Evolutionary conservation across 306 rosid species (phyloP), one percentile per base, ranked within the genome.

Genomic region (Lotus japonicus): DNA sequence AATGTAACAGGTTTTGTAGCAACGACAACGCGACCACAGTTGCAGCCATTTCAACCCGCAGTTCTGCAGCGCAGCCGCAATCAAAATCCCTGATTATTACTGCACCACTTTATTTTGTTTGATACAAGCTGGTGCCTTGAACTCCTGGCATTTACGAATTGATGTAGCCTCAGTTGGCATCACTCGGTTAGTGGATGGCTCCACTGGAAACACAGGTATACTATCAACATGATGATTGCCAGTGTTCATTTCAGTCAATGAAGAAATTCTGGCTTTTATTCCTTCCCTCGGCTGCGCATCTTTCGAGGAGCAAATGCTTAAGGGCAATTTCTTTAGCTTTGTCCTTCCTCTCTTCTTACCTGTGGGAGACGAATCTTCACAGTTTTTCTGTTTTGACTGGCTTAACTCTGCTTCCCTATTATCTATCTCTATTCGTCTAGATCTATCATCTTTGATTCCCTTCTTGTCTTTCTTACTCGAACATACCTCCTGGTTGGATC

Each of bases 321-420:
- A 92, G n/a, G 96, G 89, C 77, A 89, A 74, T 78, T 84, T 89
- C 57, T 89, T 92, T 63, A 89, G 92, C 86, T 89, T 92, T 83
- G 82, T 88, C 77, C 95, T 86, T 71, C 97, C 97, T 78, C 90
- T 92, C 82, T 84, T 92, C 82, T 84, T 92, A 41, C 89, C 95
- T 56, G 76, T 71, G 55, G 84, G 59, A 70, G 79, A 77, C 55
- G 39, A 23, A 54, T 84, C 91, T 13, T 84, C 96, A 26, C 48
- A 69, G 61, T 8, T 70, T 83, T 77, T 87, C 66, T 81, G 88
- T 60, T 81, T 87, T 33, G 78, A 55, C 41, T 77, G 89, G 81
- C 89, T 84, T 14, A 89, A 86, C 77, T 84, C 98, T 39, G 86
- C 89, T 83, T 86, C 92, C 18, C 77, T 82, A 21, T 80, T 82